phyloP scores from a whole-genome alignment of 2,329 filamentous ascomycete genomes.

The Talaromyces sp. region DNA sequence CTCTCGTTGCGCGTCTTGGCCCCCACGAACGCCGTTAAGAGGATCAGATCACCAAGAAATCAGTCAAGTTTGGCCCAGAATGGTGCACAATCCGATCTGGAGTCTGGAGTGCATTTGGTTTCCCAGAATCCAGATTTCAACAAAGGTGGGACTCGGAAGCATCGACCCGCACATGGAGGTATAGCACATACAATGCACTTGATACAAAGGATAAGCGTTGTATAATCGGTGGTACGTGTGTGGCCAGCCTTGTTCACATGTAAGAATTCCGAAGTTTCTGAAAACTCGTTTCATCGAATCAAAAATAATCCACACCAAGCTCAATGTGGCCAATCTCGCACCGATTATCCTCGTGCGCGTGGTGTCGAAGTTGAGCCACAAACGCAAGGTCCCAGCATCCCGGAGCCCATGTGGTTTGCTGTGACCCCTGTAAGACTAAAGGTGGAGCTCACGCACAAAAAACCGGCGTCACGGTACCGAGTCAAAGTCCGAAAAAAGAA shows the following conservation, averaged over 20 bases:
- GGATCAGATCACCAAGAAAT: slow-evolving; percentile 7
- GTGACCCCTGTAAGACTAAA: slow-evolving; percentile 4
- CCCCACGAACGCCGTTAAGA: slow-evolving; percentile 26
- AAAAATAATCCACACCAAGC: neutral
- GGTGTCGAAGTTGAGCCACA: slow-evolving; percentile 4
- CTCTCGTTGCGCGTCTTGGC: slow-evolving; percentile 6
- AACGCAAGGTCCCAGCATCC: slow-evolving; percentile 1
- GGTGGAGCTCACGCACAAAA: neutral
- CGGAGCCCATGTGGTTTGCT: slow-evolving; percentile 5
- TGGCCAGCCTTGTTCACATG: neutral
- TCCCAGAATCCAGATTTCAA: neutral
- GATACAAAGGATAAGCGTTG: neutral
- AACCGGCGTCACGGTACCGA: slow-evolving; percentile 9
- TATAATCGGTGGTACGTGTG: neutral
- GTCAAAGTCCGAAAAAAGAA: slow-evolving; percentile 2
- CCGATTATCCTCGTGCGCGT: neutral
- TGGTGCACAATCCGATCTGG: neutral
- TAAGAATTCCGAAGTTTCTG: too few relatives aligned
- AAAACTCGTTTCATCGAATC: neutral
- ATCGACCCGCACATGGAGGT: neutral
- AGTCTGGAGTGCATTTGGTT: neutral
- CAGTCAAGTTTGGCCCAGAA: neutral
- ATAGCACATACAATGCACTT: neutral
- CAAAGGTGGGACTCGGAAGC: neutral
- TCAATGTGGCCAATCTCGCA: neutral